A percentile compares a stretch with the other conserved stretches of the same genome.
Conservation (phyloP, 2,329 filamentous ascomycete species). For the Rhinocladiella similis region DNA sequence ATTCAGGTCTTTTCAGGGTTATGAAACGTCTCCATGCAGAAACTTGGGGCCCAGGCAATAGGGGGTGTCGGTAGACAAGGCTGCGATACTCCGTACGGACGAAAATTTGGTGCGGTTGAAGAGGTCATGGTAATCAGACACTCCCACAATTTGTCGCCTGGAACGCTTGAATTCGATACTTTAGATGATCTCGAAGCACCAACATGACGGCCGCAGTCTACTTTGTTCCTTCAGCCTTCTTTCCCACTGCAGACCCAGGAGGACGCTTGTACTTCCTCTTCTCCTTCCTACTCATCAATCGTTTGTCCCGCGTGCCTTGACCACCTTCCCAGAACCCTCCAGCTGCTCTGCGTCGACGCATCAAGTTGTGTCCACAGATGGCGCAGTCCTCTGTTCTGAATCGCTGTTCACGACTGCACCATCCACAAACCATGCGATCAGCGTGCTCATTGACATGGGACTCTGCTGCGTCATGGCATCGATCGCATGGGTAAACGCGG, state of each 20-base stretch:
- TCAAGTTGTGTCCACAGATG: slow-evolving; percentile 69
- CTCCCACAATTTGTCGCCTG: too few relatives aligned
- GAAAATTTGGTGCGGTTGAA: too few relatives aligned
- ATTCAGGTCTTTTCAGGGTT: too few relatives aligned
- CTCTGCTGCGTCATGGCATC: slow-evolving; percentile 71
- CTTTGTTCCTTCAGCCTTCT: slow-evolving; percentile 1
- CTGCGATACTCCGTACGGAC: too few relatives aligned
- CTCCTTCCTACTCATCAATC: slow-evolving; percentile 68
- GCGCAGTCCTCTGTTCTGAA: slow-evolving; percentile 74
- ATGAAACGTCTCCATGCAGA: too few relatives aligned
- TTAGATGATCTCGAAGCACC: neutral
- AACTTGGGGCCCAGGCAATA: too few relatives aligned
- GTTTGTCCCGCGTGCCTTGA: slow-evolving; percentile 72
- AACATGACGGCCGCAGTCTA: neutral
- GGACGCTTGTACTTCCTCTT: slow-evolving; percentile 27
- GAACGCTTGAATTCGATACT: neutral
- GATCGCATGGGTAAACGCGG: slow-evolving; percentile 60
- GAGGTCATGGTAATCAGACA: too few relatives aligned
- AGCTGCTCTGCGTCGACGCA: slow-evolving; percentile 57
- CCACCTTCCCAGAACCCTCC: slow-evolving; percentile 85
- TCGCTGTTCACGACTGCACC: slow-evolving; percentile 77
- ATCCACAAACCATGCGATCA: slow-evolving; percentile 77
- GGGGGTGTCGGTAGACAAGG: too few relatives aligned
- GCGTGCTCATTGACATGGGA: slow-evolving; percentile 80
- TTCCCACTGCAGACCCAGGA: neutral